Percentiles rank a stretch among this genome's conserved stretches.
Evolutionary conservation across 2,329 filamentous ascomycete genomes (phyloP).

Genomic region (Taxawa tesnikishii): DNA sequence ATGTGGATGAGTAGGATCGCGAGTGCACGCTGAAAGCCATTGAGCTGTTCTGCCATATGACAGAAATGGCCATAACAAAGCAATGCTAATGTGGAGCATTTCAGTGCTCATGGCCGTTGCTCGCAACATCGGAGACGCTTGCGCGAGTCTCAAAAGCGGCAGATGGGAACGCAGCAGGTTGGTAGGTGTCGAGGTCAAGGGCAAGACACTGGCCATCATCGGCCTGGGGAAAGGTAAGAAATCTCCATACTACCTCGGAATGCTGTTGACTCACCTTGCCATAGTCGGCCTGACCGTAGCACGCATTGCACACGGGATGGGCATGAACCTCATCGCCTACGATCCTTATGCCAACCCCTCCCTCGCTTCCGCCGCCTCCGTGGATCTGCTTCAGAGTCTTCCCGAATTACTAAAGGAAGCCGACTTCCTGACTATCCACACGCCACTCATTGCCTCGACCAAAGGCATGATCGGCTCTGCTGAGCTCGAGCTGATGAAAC

Average conservation of each 20-base stretch:
- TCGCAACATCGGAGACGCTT: conserved; percentile 59
- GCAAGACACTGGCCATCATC: conserved; percentile 64
- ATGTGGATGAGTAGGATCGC: too few species aligned
- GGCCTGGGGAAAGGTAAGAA: conserved; percentile 60
- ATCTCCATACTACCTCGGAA: too few species aligned
- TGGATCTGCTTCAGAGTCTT: conserved; percentile 26
- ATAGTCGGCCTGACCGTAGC: conserved; percentile 65
- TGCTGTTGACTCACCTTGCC: background rate
- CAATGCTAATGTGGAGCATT: too few species aligned
- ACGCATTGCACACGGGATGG: conserved; percentile 63
- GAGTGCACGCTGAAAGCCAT: too few species aligned
- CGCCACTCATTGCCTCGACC: conserved; percentile 65
- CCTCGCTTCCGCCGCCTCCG: conserved; percentile 56
- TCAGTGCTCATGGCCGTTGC: conserved; percentile 62
- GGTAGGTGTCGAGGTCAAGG: conserved; percentile 65
- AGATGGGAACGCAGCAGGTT: conserved; percentile 65
- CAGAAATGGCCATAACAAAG: too few species aligned
- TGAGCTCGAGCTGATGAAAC: conserved; percentile 61
- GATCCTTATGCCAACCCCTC: conserved; percentile 68
- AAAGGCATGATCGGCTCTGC: conserved; percentile 57
- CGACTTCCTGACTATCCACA: conserved; percentile 74
- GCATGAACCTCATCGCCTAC: conserved; percentile 62
- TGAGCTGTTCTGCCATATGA: too few species aligned
- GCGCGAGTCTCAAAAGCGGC: conserved; percentile 55
- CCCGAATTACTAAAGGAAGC: conserved; percentile 47